These are phyloP conservation scores for Dactylonectria macrodidyma DNA, from an alignment of 2,329 filamentous ascomycete genomes.

Conservation along the genomic window DNA sequence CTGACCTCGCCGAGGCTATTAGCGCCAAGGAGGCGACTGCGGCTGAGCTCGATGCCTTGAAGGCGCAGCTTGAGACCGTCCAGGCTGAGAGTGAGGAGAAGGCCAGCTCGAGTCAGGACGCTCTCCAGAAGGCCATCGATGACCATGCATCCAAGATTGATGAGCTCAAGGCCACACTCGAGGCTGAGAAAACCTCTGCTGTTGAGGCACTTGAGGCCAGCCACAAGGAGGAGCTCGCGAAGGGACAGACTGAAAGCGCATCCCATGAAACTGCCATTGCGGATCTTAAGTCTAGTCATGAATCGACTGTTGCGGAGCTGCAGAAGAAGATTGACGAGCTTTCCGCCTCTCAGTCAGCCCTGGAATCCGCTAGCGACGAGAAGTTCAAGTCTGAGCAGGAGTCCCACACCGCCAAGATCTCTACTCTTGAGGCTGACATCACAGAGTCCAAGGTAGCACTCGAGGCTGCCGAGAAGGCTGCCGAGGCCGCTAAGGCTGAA, in stretches of 20 bases:
- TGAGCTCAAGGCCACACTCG: slow-evolving; percentile 64
- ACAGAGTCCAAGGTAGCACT: slow-evolving; percentile 65
- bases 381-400: slow-evolving; percentile 62
- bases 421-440: slow-evolving; percentile 67
- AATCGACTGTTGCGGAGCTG: slow-evolving; percentile 62
- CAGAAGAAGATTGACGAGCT: slow-evolving; percentile 71
- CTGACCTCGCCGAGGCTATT: slow-evolving; percentile 64
- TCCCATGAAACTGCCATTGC: slow-evolving; percentile 65
- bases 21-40: slow-evolving; percentile 65
- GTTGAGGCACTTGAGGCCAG: slow-evolving; percentile 67
- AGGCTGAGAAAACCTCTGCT: slow-evolving; percentile 64
- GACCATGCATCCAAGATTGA: slow-evolving; percentile 67
- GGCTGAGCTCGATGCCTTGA: slow-evolving; percentile 63
- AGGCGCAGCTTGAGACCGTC: slow-evolving; percentile 64
- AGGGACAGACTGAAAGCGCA: slow-evolving; percentile 60
- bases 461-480: slow-evolving; percentile 63
- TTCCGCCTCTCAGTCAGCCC: slow-evolving; percentile 60
- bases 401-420: slow-evolving; percentile 61
- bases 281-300: slow-evolving; percentile 66
- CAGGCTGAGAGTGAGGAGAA: slow-evolving; percentile 54
- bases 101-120: slow-evolving; percentile 51
- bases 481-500: slow-evolving; percentile 59
- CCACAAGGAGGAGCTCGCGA: slow-evolving; percentile 65
- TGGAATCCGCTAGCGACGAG: slow-evolving; percentile 62
- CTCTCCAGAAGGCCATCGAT: slow-evolving; percentile 57